Evolutionary conservation across 441 rosid genomes (phyloP).

Genomic region (Gossypium gossypioides): DNA sequence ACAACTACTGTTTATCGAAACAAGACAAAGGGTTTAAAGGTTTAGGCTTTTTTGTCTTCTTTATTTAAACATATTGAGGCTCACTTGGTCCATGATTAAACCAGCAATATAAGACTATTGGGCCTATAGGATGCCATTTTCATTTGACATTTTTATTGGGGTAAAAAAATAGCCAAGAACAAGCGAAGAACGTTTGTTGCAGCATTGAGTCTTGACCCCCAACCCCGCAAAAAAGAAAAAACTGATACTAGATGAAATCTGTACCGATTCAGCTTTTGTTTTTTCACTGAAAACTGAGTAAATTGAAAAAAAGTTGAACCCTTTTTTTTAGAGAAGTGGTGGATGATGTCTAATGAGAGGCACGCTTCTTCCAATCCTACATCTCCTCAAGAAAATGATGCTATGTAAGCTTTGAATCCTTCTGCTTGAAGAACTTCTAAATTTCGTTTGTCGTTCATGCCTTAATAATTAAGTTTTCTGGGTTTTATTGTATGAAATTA

Average conservation of each 20-base stretch:
- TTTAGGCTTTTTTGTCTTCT: neutral
- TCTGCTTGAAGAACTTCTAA: slow-evolving; percentile 1
- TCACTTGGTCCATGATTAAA: neutral
- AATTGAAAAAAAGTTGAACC: neutral
- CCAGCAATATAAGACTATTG: neutral
- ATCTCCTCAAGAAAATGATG: slow-evolving; percentile 44
- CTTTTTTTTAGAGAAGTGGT: neutral
- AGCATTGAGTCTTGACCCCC: neutral
- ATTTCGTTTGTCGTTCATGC: neutral
- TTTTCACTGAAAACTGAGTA: neutral
- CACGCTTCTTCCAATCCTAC: slow-evolving; percentile 20
- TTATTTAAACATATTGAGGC: neutral
- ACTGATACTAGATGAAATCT: neutral
- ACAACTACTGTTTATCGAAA: neutral
- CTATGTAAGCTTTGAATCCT: slow-evolving; percentile 38
- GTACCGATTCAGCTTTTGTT: neutral
- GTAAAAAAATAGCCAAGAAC: neutral
- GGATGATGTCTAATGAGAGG: slow-evolving; percentile 47
- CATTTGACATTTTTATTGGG: neutral
- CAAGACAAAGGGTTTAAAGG: neutral
- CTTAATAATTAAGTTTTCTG: neutral
- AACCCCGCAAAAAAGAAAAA: neutral
- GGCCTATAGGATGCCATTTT: neutral
- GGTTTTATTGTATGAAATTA: neutral
- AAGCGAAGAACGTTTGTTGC: neutral